Evolutionary conservation across 495 filamentous ascomycete species (phyloP), one percentile per base, ranked within the genome.

Genomic region (Penicillium ucsense): DNA sequence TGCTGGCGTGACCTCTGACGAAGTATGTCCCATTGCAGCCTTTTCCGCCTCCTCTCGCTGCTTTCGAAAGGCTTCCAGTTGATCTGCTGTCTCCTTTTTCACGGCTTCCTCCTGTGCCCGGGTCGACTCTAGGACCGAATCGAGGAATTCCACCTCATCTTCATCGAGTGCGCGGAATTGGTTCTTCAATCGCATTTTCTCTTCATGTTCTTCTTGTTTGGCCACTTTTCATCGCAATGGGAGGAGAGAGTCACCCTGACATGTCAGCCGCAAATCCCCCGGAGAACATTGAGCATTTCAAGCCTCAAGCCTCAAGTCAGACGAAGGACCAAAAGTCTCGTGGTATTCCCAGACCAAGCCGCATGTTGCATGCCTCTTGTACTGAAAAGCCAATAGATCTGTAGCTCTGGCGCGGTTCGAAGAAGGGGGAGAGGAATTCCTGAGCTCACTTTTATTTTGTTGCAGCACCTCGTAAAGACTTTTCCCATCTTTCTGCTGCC

Each of bases 191-290:
- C 83, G 79, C 47, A 79, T 79, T 53, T 85, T 83, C 65, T 98
- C 94, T 65, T 95, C 91, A 64, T 96, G 95, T 43, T 88, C 89
- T 58, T 94, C 90, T 69, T 97, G 89, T 66, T 97, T 97, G 53
- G 88, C 88, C 61, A 86, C 89, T 92, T 52, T 27, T 51, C 42
- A 38, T 38, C 51, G 41, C 56, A 9, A 52, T 48, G 32, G 20
- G 20, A 20, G 20, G 20, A 20, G 20, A 20, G 20, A 20, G 56
- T 62, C 62, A 64, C 60, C 67, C 77, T 78, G 65, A 73, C 67
- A 78, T 75, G 73, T 82, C 50, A 82, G 76, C 59, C 57, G 35
- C 48, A 45, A 49, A 44, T 12, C 45, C 39, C 50, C 11, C 7
- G 4, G 20, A 20, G 20, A 20, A 20, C 20, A 20, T 20, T 20